Conservation (phyloP, 345 rosid genomes). For the Draba incana region DNA sequence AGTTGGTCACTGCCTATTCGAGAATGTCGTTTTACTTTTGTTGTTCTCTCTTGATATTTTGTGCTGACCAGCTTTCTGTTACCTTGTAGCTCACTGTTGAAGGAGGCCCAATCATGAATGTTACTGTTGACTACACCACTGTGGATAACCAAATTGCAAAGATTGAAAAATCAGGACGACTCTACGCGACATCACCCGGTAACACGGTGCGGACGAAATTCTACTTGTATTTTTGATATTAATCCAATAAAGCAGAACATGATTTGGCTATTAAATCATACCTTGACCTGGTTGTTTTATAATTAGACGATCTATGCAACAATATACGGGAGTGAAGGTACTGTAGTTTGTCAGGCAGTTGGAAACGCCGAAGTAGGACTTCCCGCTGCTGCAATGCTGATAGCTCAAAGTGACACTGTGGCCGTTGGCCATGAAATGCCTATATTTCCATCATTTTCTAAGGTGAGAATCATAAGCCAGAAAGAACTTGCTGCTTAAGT, state of each 20-base stretch:
- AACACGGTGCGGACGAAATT: conserved; percentile 62
- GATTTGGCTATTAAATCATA: conserved; percentile 17
- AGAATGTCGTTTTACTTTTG: conserved; percentile 1
- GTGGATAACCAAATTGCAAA: conserved; percentile 59
- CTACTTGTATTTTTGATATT: conserved; percentile 24
- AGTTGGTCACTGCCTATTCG: conserved; percentile 1
- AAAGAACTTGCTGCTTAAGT: conserved; percentile 24
- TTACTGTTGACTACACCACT: conserved; percentile 60
- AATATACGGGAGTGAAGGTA: conserved; percentile 60
- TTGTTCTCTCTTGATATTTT: conserved; percentile 21
- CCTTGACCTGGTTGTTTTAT: conserved; percentile 34
- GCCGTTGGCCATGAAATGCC: conserved; percentile 76
- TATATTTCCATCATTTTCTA: conserved; percentile 72
- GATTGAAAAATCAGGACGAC: conserved; percentile 64
- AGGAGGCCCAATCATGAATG: conserved; percentile 92
- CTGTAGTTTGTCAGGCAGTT: conserved; percentile 65
- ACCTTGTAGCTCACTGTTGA: conserved; percentile 60
- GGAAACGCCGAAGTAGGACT: conserved; percentile 65
- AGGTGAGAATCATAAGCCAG: conserved; percentile 58
- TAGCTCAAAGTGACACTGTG: conserved; percentile 80
- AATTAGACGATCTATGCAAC: conserved; percentile 71
- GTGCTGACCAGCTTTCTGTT: conserved; percentile 22
- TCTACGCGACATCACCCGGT: conserved; percentile 79
- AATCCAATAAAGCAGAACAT: conserved; percentile 16
- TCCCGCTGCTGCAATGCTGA: conserved; percentile 67